Evolutionary conservation across 306 rosid species (phyloP).

Genomic region (Sophora flavescens): DNA sequence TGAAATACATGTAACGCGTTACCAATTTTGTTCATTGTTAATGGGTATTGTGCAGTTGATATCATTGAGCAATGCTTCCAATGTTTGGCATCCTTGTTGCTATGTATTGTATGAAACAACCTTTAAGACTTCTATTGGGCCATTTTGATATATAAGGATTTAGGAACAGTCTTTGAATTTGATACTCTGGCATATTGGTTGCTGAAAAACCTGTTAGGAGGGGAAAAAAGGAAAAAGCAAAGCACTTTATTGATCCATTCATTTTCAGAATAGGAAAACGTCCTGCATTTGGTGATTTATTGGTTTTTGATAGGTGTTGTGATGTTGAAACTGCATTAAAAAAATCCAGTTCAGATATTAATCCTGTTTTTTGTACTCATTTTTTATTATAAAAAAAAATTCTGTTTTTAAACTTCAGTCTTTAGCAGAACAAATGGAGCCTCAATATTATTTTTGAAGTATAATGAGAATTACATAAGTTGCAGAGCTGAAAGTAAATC

Average conservation of each 20-base stretch:
- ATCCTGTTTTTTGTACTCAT: too few species aligned
- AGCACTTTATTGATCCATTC: background rate
- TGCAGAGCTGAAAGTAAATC: conserved; percentile 37
- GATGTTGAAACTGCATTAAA: conserved; percentile 7
- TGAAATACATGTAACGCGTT: conserved; percentile 14
- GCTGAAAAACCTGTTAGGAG: conserved; percentile 2
- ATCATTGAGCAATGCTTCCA: conserved; percentile 11
- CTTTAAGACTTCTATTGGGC: background rate
- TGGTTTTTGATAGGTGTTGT: conserved; percentile 28
- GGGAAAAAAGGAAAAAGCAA: too few species aligned
- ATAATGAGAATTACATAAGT: conserved; percentile 20
- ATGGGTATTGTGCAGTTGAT: conserved; percentile 22
- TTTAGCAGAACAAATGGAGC: conserved; percentile 29
- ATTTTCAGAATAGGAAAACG: conserved; percentile 27
- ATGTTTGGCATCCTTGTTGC: conserved; percentile 9
- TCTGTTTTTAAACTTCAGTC: too few species aligned
- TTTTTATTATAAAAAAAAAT: too few species aligned
- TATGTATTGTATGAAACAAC: conserved; percentile 20
- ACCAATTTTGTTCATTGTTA: background rate
- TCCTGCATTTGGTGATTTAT: background rate
- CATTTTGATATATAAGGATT: background rate
- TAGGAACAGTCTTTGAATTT: conserved; percentile 27
- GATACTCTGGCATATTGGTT: conserved; percentile 21
- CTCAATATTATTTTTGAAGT: background rate
- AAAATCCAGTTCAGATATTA: background rate